Evolutionary conservation across 345 rosid species (phyloP).

Genomic region (Garcia nutans): DNA sequence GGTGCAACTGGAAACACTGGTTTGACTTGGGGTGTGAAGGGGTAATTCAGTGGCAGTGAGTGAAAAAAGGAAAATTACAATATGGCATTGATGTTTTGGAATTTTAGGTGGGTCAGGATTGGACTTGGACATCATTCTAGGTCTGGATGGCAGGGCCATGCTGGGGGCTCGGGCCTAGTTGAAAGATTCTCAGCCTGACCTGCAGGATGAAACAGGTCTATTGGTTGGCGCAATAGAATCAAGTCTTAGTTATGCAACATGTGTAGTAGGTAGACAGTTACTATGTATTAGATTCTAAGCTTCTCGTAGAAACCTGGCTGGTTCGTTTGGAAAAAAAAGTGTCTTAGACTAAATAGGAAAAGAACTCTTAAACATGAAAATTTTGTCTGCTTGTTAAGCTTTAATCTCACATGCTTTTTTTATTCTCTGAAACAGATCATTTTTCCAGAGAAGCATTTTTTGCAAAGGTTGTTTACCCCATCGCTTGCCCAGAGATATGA

Average conservation of each 20-base stretch:
- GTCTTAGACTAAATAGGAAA: background rate
- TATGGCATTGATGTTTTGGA: no score
- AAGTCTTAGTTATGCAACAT: background rate
- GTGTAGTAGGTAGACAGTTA: background rate
- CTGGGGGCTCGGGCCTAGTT: no score
- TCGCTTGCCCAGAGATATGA: conserved; percentile 84
- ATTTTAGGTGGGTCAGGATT: no score
- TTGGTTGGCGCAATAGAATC: background rate
- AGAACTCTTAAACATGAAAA: background rate
- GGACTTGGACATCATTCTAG: no score
- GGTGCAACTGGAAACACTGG: no score
- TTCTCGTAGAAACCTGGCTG: background rate
- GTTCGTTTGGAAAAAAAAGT: background rate
- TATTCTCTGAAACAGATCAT: conserved; percentile 49
- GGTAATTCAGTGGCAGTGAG: no score
- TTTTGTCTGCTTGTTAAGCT: background rate
- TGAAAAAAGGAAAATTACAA: no score
- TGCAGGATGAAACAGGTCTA: no score
- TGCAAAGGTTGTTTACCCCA: conserved; percentile 92
- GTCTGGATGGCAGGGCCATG: no score
- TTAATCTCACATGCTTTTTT: background rate
- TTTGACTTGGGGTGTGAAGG: no score
- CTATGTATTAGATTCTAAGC: background rate
- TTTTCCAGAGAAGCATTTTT: conserved; percentile 80
- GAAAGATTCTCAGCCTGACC: no score